A percentile compares a stretch with the other conserved stretches of the same genome.
Evolutionary conservation across 225 moss, liverwort and hornwort species (phyloP).

Genomic region (Pleurozium schreberi): DNA sequence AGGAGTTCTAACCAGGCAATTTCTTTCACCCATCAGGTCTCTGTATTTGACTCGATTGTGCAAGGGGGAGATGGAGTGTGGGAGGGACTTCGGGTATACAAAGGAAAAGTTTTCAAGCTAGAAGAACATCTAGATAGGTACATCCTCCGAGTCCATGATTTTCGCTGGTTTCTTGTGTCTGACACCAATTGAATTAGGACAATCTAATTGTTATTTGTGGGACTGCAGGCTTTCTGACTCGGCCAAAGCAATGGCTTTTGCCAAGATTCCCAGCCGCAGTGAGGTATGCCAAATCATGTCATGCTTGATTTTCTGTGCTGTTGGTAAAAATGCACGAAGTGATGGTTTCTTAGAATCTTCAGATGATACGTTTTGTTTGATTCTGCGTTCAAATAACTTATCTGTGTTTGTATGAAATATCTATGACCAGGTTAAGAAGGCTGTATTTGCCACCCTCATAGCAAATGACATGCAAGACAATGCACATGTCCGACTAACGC

Average conservation of each 20-base stretch:
- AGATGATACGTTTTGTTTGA: neutral
- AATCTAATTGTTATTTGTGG: neutral
- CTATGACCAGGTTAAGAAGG: slow-evolving; percentile 48
- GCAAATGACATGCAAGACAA: slow-evolving; percentile 73
- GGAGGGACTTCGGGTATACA: slow-evolving; percentile 88
- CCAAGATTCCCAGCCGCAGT: slow-evolving; percentile 45
- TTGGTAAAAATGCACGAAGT: neutral
- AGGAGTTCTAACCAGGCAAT: neutral
- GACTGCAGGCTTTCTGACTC: slow-evolving; percentile 75
- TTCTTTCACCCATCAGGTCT: slow-evolving; percentile 37
- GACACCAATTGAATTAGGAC: neutral
- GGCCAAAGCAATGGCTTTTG: slow-evolving; percentile 85
- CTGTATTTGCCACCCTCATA: slow-evolving; percentile 68
- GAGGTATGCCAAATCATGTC: slow-evolving; percentile 27
- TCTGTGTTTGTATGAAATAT: neutral
- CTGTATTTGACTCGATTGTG: slow-evolving; percentile 84
- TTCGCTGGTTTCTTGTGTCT: neutral
- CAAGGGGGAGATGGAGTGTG: slow-evolving; percentile 97
- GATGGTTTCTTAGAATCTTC: neutral
- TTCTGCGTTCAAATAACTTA: neutral
- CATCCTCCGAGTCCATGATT: neutral
- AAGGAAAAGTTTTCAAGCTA: slow-evolving; percentile 83
- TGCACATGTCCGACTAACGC: slow-evolving; percentile 68
- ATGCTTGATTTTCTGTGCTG: neutral
- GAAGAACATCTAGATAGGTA: slow-evolving; percentile 86